phyloP scores from a whole-genome alignment of 345 rosid genomes.

The Camelina hispida region DNA sequence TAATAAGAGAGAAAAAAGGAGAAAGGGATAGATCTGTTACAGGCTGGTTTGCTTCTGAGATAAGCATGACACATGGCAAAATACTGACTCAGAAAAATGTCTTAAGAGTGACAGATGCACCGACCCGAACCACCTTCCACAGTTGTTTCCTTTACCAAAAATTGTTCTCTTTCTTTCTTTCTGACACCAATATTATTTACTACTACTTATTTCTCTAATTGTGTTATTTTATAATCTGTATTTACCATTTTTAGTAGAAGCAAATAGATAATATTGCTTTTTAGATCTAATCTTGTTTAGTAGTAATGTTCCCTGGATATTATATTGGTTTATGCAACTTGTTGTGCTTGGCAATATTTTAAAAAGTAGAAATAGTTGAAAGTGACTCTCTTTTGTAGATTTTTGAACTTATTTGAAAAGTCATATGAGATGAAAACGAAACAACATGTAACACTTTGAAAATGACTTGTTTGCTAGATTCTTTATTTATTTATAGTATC shows the following conservation, averaged over 20 bases:
- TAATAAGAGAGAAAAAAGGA: neutral
- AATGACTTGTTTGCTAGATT: neutral
- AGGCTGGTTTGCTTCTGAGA: conserved; percentile 26
- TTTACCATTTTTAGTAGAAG: neutral
- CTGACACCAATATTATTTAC: neutral
- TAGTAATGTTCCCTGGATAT: conserved; percentile 8
- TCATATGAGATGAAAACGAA: neutral
- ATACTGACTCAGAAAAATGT: conserved; percentile 6
- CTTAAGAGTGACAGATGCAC: conserved; percentile 28
- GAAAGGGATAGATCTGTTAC: conserved; percentile 2
- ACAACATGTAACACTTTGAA: neutral
- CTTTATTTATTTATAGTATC: neutral
- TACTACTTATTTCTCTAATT: neutral
- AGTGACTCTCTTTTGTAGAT: neutral
- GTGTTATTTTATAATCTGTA: neutral
- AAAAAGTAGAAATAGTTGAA: conserved; percentile 4
- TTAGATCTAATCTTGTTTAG: conserved; percentile 3
- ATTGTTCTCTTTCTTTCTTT: neutral
- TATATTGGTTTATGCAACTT: conserved; percentile 29
- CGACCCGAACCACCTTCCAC: conserved; percentile 32
- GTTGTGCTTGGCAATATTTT: conserved; percentile 11
- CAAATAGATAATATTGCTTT: neutral
- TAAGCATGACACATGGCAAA: conserved; percentile 34
- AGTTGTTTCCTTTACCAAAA: conserved; percentile 5
- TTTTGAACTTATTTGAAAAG: neutral